Base-by-base conservation (phyloP, 441 rosid species). In the Populus hybrid region DNA sequence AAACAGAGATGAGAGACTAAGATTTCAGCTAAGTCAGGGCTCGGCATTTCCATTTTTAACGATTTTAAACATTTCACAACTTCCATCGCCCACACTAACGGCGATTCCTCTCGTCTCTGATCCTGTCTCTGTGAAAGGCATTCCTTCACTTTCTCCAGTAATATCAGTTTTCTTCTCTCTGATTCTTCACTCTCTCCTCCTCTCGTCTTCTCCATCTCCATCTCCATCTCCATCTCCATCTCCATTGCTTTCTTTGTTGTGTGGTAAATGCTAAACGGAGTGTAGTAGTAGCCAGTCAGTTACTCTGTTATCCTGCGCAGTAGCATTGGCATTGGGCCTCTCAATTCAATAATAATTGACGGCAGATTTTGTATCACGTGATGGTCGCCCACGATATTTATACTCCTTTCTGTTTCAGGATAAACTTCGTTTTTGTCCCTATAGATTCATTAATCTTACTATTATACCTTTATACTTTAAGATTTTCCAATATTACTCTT, bases 1-100 rank as follows among this genome's bases (percentile, higher is more conserved):
- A 87, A 85, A 67, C 91, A 89, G 40, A 89, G 83, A 53, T 74
- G 77, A 7, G 87, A 80, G 20, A 87, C 91, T 24, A 90, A 40
- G 5, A 84, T 61, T 50, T 84, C 76, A 31, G 86, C 91, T 61
- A 89, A 78, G 45, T 89, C 94, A 12, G 85, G 76, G 36, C 84
- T 77, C 1, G 86, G 90, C 20, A 76, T 50, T 20, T 28, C 76
- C 20, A 74, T 8, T 4, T 78, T 86, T 8, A 26, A 75, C 4
- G 80, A 71, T 9, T 21, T 76, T 6, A 86, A 24, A 67, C 86
- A 82, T 64, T 83, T 86, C 4, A 79, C 84, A 4, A 90, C 71
- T 75, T 86, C 91, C 76, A 77, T 75, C 1, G 85, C 82, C 87
- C 86, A 85, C 2, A 77, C 63, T 9, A 82, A 50, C 31, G 86